Evolutionary conservation across 345 rosid genomes (phyloP), one percentile per base, ranked within the genome.

Genomic region (Mangifera indica): DNA sequence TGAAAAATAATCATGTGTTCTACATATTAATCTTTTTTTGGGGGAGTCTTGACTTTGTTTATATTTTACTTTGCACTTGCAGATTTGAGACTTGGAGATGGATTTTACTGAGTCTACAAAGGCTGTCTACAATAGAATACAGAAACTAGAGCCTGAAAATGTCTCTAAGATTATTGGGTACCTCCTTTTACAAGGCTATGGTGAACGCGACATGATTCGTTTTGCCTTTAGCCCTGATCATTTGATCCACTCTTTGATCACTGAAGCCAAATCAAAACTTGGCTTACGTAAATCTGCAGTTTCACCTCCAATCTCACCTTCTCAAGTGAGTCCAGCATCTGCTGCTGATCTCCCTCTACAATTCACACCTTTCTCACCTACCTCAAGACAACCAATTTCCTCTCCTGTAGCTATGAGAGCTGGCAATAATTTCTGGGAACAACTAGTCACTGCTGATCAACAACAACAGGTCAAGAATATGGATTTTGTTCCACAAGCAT

Each of bases 141-240:
- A 89, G 69, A 76, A 87, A 80, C 74, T 88, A 25, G 99, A 95
- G 71, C 99, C 97, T 7, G 98, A 95, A 61, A 82, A 85, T 65
- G 97, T 88, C 21, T 79, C 91, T 12, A 92, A 86, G 85, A 95
- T 95, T 67, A 84, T 94, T 9, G 98, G 96, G 4, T 95, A 88
- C 72, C 87, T 92, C 58, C 79, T 91, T 20, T 79, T 89, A 77
- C 97, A 89, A 80, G 91, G 89, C 32, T 84, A 94, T 17, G 81
- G 90, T 0, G 91, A 92, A 26, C 81, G 81, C 0, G 93, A 95
- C 66, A 95, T 95, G 98, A 89, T 92, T 67, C 87, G 99, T 42
- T 77, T 92, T 10, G 98, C 99, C 25, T 89, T 89, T 72, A 76
- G 93, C 62, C 93, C 99, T 0, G 97, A 95, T 71, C 70, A 83